These are phyloP conservation scores for Colletotrichum liaoningense DNA, from an alignment of 2,329 filamentous ascomycete species.

Conservation along the genomic window DNA sequence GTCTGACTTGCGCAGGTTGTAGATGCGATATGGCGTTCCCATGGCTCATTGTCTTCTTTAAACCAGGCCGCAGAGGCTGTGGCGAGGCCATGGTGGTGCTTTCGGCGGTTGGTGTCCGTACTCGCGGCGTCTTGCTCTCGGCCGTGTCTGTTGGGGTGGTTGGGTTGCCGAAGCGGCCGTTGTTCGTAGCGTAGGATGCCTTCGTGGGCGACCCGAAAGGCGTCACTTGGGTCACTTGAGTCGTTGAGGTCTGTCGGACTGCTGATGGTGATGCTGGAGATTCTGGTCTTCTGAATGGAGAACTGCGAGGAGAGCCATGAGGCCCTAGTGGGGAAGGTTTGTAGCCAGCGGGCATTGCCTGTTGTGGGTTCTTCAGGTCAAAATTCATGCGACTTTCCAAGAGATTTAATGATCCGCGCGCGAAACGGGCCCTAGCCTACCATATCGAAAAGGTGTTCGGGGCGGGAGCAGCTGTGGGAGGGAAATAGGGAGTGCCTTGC, in stretches of 20 bases:
- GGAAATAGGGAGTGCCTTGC: slow-evolving; percentile 33
- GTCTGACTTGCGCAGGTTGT: slow-evolving; percentile 84
- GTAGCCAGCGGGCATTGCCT: slow-evolving; percentile 69
- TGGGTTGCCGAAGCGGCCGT: slow-evolving; percentile 52
- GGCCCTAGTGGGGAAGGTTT: slow-evolving; percentile 76
- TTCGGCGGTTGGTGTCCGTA: slow-evolving; percentile 38
- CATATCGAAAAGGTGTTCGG: slow-evolving; percentile 19
- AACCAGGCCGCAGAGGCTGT: slow-evolving; percentile 45
- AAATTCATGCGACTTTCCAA: slow-evolving; percentile 31
- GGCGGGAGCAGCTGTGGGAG: slow-evolving; percentile 16
- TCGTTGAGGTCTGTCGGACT: slow-evolving; percentile 63
- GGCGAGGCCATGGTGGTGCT: slow-evolving; percentile 52
- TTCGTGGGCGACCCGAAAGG: slow-evolving; percentile 72
- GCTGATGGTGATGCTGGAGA: slow-evolving; percentile 74
- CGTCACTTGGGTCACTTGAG: slow-evolving; percentile 49
- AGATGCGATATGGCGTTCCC: slow-evolving; percentile 76
- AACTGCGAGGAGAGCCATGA: slow-evolving; percentile 76
- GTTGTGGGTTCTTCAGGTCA: slow-evolving; percentile 41
- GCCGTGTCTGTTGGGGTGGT: slow-evolving; percentile 51
- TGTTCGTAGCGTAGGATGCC: slow-evolving; percentile 40
- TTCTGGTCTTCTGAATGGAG: slow-evolving; percentile 72
- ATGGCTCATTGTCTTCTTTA: slow-evolving; percentile 51
- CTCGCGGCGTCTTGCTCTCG: slow-evolving; percentile 53
- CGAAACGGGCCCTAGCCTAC: slow-evolving; percentile 31
- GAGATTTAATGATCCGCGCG: slow-evolving; percentile 16